A percentile compares a stretch with the other conserved stretches of the same genome.
Conservation (phyloP, 2,329 filamentous ascomycete genomes). For the Stagonosporopsis chrysanthemi region DNA sequence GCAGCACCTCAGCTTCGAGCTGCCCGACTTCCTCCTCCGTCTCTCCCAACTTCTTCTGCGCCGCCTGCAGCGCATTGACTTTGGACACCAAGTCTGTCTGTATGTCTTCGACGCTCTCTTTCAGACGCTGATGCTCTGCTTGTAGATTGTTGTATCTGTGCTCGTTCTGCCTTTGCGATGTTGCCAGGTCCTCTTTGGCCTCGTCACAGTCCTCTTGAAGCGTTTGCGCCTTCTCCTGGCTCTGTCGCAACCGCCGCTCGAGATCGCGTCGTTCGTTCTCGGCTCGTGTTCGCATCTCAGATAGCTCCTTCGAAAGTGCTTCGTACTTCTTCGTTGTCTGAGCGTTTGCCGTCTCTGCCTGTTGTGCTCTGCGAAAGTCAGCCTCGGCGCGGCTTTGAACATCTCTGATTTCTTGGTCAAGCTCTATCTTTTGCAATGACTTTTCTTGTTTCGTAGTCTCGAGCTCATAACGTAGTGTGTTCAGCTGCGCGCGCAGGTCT, state of each 20-base stretch:
- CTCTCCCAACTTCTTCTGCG: constrained; percentile 72
- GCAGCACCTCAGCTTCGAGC: constrained; percentile 83
- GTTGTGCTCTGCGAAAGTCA: constrained; percentile 75
- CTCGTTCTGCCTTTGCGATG: constrained; percentile 70
- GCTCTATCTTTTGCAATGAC: constrained; percentile 77
- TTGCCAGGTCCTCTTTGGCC: constrained; percentile 75
- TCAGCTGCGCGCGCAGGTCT: constrained; percentile 87
- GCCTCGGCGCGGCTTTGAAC: constrained; percentile 81
- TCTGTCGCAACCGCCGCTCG: constrained; percentile 62
- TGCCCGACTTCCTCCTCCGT: constrained; percentile 75
- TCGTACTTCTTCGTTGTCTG: constrained; percentile 64
- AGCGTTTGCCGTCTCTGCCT: constrained; percentile 61
- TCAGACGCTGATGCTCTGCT: constrained; percentile 65
- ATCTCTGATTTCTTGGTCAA: constrained; percentile 84
- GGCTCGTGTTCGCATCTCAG: constrained; percentile 61
- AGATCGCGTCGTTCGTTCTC: constrained; percentile 63
- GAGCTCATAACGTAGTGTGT: constrained; percentile 85
- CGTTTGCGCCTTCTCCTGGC: constrained; percentile 74
- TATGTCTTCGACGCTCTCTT: constrained; percentile 66
- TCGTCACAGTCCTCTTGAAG: constrained; percentile 86
- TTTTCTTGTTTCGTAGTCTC: constrained; percentile 88
- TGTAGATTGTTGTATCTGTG: constrained; percentile 67
- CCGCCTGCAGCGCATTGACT: constrained; percentile 63
- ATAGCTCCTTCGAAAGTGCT: constrained; percentile 60
- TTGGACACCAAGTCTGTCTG: constrained; percentile 65